phyloP scores from a whole-genome alignment of 495 filamentous ascomycete genomes.

The Talaromyces borbonicus region DNA sequence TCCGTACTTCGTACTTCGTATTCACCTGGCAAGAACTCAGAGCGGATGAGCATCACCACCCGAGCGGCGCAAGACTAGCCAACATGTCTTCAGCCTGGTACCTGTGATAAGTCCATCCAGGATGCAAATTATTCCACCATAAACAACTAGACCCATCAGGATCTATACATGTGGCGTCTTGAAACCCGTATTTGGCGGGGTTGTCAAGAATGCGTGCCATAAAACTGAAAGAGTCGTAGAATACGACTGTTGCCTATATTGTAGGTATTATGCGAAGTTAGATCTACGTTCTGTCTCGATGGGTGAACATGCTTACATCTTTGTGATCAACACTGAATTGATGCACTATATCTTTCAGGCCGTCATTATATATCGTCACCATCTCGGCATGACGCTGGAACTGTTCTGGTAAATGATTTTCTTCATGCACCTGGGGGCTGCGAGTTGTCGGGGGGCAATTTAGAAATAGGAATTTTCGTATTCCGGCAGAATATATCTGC shows the following conservation, averaged over 20 bases:
- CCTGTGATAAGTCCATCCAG: slow-evolving; percentile 25
- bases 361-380: slow-evolving; percentile 20
- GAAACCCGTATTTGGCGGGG: slow-evolving; percentile 32
- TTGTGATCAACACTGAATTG: slow-evolving; percentile 13
- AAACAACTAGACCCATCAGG: slow-evolving; percentile 24
- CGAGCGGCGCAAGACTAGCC: slow-evolving; percentile 15
- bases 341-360: slow-evolving; percentile 19
- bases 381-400: slow-evolving; percentile 19
- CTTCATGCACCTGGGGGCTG: slow-evolving; percentile 40
- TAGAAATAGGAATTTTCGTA: slow-evolving; percentile 63
- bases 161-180: slow-evolving; percentile 23
- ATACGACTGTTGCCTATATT: slow-evolving; percentile 17
- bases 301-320: slow-evolving; percentile 15
- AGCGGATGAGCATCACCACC: slow-evolving; percentile 27
- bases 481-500: slow-evolving; percentile 52
- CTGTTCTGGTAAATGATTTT: slow-evolving; percentile 14
- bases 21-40: background rate
- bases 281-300: background rate
- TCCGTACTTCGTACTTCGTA: background rate
- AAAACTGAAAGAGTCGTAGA: slow-evolving; percentile 27
- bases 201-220: slow-evolving; percentile 46
- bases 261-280: no score
- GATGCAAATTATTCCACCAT: slow-evolving; percentile 36
- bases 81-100: slow-evolving; percentile 33
- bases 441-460: slow-evolving; percentile 64